Conservation (phyloP, 768 basidiomycete genomes). For the Collybia sp. region DNA sequence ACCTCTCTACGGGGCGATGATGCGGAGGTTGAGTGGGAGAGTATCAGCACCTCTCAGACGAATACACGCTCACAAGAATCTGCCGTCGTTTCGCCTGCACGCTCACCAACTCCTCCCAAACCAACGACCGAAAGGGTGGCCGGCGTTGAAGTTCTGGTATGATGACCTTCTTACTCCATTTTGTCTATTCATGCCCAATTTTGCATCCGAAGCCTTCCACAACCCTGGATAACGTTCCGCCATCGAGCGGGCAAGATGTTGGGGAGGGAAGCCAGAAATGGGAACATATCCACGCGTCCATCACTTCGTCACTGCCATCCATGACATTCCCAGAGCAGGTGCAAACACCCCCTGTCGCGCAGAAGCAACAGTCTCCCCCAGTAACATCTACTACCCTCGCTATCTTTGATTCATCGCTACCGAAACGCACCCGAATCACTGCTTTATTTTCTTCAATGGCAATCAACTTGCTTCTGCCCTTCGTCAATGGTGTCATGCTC, state of each 20-base stretch:
- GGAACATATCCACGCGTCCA: constrained; percentile 65
- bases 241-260: constrained; percentile 22
- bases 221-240: constrained; percentile 11
- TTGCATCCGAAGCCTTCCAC: constrained; percentile 2
- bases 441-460: constrained; percentile 72
- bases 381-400: constrained; percentile 56
- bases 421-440: constrained; percentile 59
- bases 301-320: constrained; percentile 73
- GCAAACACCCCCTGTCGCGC: constrained; percentile 41
- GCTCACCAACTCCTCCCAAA: constrained; percentile 11
- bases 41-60: no score
- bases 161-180: no score
- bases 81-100: constrained; percentile 11
- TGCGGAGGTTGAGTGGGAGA: no score
- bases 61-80: background rate
- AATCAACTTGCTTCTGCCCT: constrained; percentile 83
- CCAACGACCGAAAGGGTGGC: constrained; percentile 7
- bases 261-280: constrained; percentile 56
- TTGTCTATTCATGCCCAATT: background rate
- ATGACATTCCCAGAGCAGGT: constrained; percentile 67
- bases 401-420: constrained; percentile 66
- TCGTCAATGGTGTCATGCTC: constrained; percentile 93
- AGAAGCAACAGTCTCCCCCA: constrained; percentile 17
- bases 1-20: no score
- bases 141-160: no score